A percentile compares a stretch with the other conserved stretches of the same genome.
These are phyloP conservation scores for Cymodocea nodosa DNA, from an alignment of 116 monocot species.

Conservation along the genomic window DNA sequence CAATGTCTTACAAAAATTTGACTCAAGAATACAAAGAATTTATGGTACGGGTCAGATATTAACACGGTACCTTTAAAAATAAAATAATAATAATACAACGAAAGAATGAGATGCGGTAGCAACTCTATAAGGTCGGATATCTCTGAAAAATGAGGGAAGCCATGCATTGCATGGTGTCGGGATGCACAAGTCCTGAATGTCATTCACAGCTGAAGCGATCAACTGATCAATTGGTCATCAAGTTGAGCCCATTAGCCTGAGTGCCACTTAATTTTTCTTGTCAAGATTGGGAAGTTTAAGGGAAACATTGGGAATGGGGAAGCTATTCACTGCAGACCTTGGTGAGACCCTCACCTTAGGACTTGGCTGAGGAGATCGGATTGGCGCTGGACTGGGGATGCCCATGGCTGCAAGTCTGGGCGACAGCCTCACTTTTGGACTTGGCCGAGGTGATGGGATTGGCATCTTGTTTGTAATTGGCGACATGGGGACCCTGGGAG, in stretches of 20 bases:
- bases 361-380: conserved; percentile 66
- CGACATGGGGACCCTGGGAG: conserved; percentile 24
- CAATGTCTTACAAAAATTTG: too few relatives aligned
- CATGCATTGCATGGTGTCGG: neutral
- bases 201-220: neutral
- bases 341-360: conserved; percentile 50
- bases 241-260: neutral
- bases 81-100: neutral
- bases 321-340: conserved; percentile 26
- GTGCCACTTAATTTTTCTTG: neutral
- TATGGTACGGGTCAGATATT: conserved; percentile 1
- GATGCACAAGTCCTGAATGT: neutral
- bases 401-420: conserved; percentile 40
- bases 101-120: neutral
- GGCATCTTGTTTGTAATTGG: conserved; percentile 28
- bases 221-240: neutral
- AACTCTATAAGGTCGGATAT: neutral
- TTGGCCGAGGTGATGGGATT: conserved; percentile 66
- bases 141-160: neutral
- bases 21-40: neutral
- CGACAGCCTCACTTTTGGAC: conserved; percentile 42
- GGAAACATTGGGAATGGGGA: conserved; percentile 24
- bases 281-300: neutral
- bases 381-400: conserved; percentile 31
- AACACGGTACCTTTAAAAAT: too few relatives aligned